A percentile compares a stretch with the other conserved stretches of the same genome.
These are phyloP conservation scores for Rhizopogon vinicolor DNA, from an alignment of 768 basidiomycete genomes.

Conservation along the genomic window DNA sequence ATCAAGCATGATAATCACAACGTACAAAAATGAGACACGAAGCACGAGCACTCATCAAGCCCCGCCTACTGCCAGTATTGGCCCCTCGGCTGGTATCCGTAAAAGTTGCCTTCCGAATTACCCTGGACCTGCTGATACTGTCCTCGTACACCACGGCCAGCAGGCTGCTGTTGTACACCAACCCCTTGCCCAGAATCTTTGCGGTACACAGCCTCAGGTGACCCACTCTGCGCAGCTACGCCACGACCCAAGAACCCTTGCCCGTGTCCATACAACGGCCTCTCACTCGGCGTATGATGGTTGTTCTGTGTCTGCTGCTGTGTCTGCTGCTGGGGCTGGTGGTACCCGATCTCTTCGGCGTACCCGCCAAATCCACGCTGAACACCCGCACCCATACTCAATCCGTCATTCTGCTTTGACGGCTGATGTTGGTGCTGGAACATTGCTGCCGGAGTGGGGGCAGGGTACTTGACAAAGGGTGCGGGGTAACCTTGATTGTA, in stretches of 20 bases:
- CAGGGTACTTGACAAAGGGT: slow-evolving; percentile 72
- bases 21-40: slow-evolving; percentile 1
- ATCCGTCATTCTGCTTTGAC: slow-evolving; percentile 45
- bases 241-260: slow-evolving; percentile 24
- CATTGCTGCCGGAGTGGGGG: slow-evolving; percentile 51
- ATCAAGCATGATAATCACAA: neutral
- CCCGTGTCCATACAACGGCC: neutral
- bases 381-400: slow-evolving; percentile 33
- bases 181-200: slow-evolving; percentile 19
- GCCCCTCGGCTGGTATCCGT: slow-evolving; percentile 66
- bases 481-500: slow-evolving; percentile 63
- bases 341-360: slow-evolving; percentile 44
- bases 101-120: slow-evolving; percentile 62
- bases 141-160: slow-evolving; percentile 41
- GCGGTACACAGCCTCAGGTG: slow-evolving; percentile 55
- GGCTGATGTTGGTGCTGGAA: slow-evolving; percentile 24
- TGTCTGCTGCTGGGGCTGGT: slow-evolving; percentile 50
- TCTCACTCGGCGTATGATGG: neutral
- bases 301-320: slow-evolving; percentile 48
- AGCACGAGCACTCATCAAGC: slow-evolving; percentile 7
- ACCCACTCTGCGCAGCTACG: slow-evolving; percentile 36
- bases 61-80: slow-evolving; percentile 43
- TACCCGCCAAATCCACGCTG: slow-evolving; percentile 29
- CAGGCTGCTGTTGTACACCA: slow-evolving; percentile 35
- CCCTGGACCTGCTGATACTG: slow-evolving; percentile 30